Conservation (phyloP, 1,284 basidiomycete genomes). For the Pterula multifida region DNA sequence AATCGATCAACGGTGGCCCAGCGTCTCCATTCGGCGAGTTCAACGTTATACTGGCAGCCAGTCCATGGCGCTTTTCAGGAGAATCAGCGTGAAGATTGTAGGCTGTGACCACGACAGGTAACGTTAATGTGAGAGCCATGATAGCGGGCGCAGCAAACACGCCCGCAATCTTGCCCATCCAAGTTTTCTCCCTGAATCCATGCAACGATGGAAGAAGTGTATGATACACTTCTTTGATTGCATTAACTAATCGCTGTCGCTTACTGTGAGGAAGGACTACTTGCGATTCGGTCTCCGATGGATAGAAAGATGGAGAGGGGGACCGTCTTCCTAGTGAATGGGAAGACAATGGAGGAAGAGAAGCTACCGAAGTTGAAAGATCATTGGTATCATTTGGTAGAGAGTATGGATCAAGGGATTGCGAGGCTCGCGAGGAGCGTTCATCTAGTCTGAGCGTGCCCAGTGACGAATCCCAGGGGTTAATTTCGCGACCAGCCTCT, state of each 20-base stretch:
- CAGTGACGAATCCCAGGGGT: conserved; percentile 40
- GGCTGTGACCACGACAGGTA: conserved; percentile 79
- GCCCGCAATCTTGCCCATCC: conserved; percentile 63
- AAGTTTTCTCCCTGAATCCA: conserved; percentile 60
- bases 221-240: conserved; percentile 33
- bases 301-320: conserved; percentile 40
- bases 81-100: conserved; percentile 29
- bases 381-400: conserved; percentile 10
- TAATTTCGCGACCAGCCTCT: conserved; percentile 15
- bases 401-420: conserved; percentile 17
- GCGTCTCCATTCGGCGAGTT: not conserved
- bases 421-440: conserved; percentile 22
- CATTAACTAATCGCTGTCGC: conserved; percentile 26
- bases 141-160: conserved; percentile 83
- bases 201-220: conserved; percentile 84
- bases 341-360: not conserved
- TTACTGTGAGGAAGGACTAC: conserved; percentile 19
- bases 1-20: conserved; percentile 34
- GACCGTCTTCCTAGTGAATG: conserved; percentile 7
- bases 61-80: conserved; percentile 30
- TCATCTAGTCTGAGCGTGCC: conserved; percentile 35
- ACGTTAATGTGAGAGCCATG: conserved; percentile 74
- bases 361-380: not conserved
- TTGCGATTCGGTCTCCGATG: conserved; percentile 34
- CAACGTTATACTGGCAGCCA: conserved; percentile 20